phyloP scores from a whole-genome alignment of 805 yeast genomes.

The Hanseniaspora valbyensis region DNA sequence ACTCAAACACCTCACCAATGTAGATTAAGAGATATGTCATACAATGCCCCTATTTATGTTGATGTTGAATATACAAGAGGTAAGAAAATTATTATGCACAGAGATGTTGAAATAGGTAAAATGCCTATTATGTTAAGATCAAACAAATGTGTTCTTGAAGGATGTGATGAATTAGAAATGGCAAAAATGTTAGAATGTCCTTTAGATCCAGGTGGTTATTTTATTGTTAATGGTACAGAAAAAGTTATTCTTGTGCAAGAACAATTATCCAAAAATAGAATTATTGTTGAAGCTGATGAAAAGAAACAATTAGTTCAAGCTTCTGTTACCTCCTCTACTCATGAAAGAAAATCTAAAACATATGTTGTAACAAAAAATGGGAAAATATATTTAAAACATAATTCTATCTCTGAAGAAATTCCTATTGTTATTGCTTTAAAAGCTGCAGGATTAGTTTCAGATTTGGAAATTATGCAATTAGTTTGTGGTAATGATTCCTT shows the following conservation, averaged over 20 bases:
- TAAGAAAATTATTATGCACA: constrained; percentile 75
- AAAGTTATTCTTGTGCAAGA: constrained; percentile 95
- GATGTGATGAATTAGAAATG: constrained; percentile 71
- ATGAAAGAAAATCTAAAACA: constrained; percentile 94
- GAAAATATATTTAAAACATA: constrained; percentile 82
- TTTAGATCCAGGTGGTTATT: constrained; percentile 96
- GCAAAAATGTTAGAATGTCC: constrained; percentile 89
- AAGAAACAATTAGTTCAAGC: constrained; percentile 92
- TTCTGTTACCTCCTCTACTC: constrained; percentile 94
- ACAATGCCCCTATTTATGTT: constrained; percentile 89
- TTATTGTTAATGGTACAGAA: constrained; percentile 94
- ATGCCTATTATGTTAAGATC: constrained; percentile 98
- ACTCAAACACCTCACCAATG: constrained; percentile 87
- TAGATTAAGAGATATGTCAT: constrained; percentile 83
- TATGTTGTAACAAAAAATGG: constrained; percentile 88
- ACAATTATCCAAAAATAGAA: constrained; percentile 91
- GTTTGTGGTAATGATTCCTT: constrained; percentile 84
- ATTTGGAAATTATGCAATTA: constrained; percentile 82
- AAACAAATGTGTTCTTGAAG: constrained; percentile 77
- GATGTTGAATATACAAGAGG: constrained; percentile 97
- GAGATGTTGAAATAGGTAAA: constrained; percentile 87
- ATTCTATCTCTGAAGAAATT: constrained; percentile 87
- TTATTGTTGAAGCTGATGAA: constrained; percentile 94
- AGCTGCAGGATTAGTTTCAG: constrained; percentile 90
- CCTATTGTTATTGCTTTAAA: constrained; percentile 88